These are phyloP conservation scores for Biancaea sappan DNA, from an alignment of 306 rosid genomes.

Conservation along the genomic window DNA sequence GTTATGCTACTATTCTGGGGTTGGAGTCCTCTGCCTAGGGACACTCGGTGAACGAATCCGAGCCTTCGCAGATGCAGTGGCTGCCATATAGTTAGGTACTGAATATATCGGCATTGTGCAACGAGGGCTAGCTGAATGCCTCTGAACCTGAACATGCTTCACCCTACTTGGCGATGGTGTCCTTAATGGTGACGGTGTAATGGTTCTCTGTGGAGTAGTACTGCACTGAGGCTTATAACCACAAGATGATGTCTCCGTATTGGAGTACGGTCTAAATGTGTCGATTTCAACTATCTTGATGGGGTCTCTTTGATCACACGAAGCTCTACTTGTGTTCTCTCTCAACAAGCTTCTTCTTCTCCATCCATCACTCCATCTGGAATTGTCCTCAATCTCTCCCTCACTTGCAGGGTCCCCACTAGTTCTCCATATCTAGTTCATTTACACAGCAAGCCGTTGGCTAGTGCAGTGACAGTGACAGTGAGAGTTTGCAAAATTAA, in stretches of 20 bases:
- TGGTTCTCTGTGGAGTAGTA: slow-evolving; percentile 31
- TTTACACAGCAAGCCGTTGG: not conserved
- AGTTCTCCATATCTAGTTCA: slow-evolving; percentile 32
- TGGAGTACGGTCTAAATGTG: slow-evolving; percentile 45
- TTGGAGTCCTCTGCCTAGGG: slow-evolving; percentile 49
- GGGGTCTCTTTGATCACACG: slow-evolving; percentile 47
- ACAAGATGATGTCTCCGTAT: not conserved
- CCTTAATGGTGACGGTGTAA: slow-evolving; percentile 29
- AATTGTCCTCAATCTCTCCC: slow-evolving; percentile 40
- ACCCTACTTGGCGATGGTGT: slow-evolving; percentile 47
- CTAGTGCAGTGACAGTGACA: not conserved
- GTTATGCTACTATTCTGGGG: slow-evolving; percentile 34
- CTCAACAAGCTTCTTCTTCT: slow-evolving; percentile 20
- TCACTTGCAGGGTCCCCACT: slow-evolving; percentile 37
- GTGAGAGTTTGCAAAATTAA: not conserved
- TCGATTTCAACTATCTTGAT: slow-evolving; percentile 63
- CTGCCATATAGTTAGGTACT: slow-evolving; percentile 55
- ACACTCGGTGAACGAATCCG: slow-evolving; percentile 53
- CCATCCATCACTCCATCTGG: slow-evolving; percentile 38
- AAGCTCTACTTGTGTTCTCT: slow-evolving; percentile 46
- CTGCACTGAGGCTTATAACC: slow-evolving; percentile 15
- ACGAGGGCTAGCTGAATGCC: slow-evolving; percentile 51
- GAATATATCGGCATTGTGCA: slow-evolving; percentile 15
- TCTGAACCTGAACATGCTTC: slow-evolving; percentile 35
- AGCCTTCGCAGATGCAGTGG: slow-evolving; percentile 59